Evolutionary conservation across 208 protist species (phyloP), one percentile per base, ranked within the genome.

Genomic region (Spongospora subterranea): DNA sequence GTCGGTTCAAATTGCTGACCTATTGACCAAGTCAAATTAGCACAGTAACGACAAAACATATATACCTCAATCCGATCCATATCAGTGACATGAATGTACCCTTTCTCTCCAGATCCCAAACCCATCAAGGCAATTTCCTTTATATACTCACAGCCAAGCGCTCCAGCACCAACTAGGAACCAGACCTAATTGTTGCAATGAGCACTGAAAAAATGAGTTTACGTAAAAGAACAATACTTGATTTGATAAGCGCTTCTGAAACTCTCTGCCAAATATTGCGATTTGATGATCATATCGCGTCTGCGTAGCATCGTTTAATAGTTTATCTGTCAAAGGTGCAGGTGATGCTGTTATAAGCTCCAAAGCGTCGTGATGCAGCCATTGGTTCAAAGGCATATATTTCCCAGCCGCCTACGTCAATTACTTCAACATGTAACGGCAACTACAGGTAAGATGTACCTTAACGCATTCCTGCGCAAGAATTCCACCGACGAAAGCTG

Each of bases 121-220:
- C 99, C 99, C 96, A 99, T 99, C 90, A 99, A 94, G 0, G 98
- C 98, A 35, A 94, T 98, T 93, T 98, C 98, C 95, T 99, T 99
- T 89, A 99, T 95, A 82, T 98, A 95, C 94, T 99, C 98, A 93
- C 98, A 99, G 24, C 98, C 98, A 41, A 99, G 96, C 11, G 98
- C 98, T 50, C 98, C 98, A 1, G 98, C 96, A 45, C 98, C 98
- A 66, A 99, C 97, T 50, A 91, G 91, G 20, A 97, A 96, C 89
- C 95, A 95, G 17, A 53, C 50, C 88, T 89, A 39, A 11, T 65
- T 40, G 39, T n/a, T 29, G 17, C 50, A 89, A 66, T 60, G 50
- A 89, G 13, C 17, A 39, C 6, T 65, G 13, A 89, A 66, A 89
- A n/a, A n/a, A 89, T 89, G 32, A 46, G 43, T 24, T n/a, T n/a